Evolutionary conservation across 371 early-diverging fungal genomes (phyloP).

Genomic region (Mortierella sp.): DNA sequence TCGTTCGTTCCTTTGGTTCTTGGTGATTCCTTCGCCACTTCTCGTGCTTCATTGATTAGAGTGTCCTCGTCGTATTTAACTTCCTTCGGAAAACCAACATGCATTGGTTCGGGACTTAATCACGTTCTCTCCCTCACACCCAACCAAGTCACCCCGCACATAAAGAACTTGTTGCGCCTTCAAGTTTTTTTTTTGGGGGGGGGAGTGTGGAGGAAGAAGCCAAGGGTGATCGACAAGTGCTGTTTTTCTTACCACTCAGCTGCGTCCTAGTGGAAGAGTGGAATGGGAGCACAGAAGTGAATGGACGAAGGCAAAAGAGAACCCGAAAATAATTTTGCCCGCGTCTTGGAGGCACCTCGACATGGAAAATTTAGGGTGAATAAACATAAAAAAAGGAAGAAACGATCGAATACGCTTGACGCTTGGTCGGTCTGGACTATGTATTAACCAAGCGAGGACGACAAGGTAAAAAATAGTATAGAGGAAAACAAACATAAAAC

Average conservation of each 20-base stretch:
- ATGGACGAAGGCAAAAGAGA: not conserved
- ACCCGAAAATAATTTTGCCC: not conserved
- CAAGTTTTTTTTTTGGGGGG: not conserved
- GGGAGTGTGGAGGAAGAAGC: not conserved
- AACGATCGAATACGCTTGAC: not conserved
- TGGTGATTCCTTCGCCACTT: slow-evolving; percentile 1
- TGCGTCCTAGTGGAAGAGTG: not conserved
- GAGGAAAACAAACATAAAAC: not conserved
- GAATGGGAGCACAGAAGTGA: not conserved
- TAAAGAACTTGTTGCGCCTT: not conserved
- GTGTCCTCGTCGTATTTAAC: not conserved
- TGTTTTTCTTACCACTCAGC: not conserved
- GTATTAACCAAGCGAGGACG: too few relatives aligned
- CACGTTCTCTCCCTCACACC: not conserved
- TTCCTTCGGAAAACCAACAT: not conserved
- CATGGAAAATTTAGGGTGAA: not conserved
- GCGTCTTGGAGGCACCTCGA: not conserved
- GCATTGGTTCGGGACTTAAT: not conserved
- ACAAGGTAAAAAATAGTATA: not conserved
- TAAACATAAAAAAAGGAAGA: not conserved
- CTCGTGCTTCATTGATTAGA: not conserved
- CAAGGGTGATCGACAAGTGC: not conserved
- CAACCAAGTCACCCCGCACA: not conserved
- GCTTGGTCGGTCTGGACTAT: not conserved
- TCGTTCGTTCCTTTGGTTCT: not conserved